Base-by-base conservation (phyloP, 257 asterid species). In the Marsdenia floribunda region DNA sequence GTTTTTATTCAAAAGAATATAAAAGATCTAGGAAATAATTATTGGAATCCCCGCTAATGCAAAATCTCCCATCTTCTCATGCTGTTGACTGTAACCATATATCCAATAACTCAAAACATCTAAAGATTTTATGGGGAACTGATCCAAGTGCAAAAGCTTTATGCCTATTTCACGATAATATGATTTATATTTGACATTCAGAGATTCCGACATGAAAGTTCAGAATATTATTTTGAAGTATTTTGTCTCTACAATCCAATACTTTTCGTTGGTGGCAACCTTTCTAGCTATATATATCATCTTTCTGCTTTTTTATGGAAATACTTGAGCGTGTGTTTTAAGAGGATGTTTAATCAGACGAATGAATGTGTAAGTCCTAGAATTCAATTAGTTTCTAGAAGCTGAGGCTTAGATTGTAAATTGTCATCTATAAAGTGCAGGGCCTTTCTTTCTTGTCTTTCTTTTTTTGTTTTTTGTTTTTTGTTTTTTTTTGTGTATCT, bases 121-220 rank as follows among this genome's bases (percentile, higher is more conserved):
- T 3, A 10, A 9, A 47, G 11, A 9, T 3, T 44, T 5, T n/a
- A 14, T 57, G 16, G 18, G 16, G 42, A 24, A 15, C 47, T 13
- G n/a, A 52, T 52, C n/a, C 58, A 52, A 40, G 24, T 3, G 13
- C 5, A 7, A 14, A 15, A 4, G 35, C 10, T 60, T 33, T 58
- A 6, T 44, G 33, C 10, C 60, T 5, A 3, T 73, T 59, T 61
- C 14, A 15, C 42, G 6, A 46, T 19, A 13, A 1, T 58, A 18
- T 68, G 14, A 1, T 46, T 21, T 44, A 2, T 68, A 46, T 44
- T 68, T 68, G 57, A 58, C 18, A 1, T 24, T 24, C 18, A 24
- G 65, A 70, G 55, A 35, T 73, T 73, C 70, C 12, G 10, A 33
- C 64, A 33, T 40, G n/a, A n/a, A n/a, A 73, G 44, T 73, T 69